A percentile compares a stretch with the other conserved stretches of the same genome.
phyloP scores from a whole-genome alignment of 2,329 filamentous ascomycete genomes.

The Aurifilum marmelostoma region DNA sequence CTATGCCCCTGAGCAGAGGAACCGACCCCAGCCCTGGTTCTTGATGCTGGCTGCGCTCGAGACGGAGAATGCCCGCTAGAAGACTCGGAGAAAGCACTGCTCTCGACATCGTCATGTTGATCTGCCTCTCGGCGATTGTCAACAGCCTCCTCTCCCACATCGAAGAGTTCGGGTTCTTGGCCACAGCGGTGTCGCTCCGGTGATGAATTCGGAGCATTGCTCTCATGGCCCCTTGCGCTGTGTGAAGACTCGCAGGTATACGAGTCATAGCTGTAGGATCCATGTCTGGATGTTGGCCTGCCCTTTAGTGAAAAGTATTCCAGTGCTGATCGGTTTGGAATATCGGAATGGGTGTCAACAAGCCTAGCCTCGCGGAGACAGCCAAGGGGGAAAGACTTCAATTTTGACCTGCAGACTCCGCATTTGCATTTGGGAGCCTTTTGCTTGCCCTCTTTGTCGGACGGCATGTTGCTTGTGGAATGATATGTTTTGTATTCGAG shows the following conservation, averaged over 20 bases:
- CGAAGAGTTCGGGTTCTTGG: background rate
- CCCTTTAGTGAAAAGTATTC: background rate
- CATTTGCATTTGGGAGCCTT: background rate
- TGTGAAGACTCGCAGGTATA: background rate
- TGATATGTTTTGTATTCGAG: background rate
- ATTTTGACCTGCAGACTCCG: background rate
- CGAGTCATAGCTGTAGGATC: background rate
- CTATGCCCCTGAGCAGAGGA: background rate
- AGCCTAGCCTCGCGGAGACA: background rate
- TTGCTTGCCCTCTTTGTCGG: background rate
- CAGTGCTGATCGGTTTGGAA: background rate
- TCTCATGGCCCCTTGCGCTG: background rate
- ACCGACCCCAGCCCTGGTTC: background rate
- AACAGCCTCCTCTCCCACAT: background rate
- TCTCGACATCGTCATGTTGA: background rate
- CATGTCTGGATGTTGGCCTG: background rate
- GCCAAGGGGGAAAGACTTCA: background rate
- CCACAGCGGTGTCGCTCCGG: background rate
- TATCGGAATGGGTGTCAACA: background rate
- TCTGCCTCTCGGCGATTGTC: background rate
- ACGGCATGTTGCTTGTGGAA: background rate
- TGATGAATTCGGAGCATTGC: background rate
- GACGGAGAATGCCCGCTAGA: background rate
- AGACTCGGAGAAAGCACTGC: background rate
- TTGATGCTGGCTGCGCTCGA: background rate